phyloP scores from a whole-genome alignment of 176 grass and related monocot genomes.

The Microstegium vimineum region DNA sequence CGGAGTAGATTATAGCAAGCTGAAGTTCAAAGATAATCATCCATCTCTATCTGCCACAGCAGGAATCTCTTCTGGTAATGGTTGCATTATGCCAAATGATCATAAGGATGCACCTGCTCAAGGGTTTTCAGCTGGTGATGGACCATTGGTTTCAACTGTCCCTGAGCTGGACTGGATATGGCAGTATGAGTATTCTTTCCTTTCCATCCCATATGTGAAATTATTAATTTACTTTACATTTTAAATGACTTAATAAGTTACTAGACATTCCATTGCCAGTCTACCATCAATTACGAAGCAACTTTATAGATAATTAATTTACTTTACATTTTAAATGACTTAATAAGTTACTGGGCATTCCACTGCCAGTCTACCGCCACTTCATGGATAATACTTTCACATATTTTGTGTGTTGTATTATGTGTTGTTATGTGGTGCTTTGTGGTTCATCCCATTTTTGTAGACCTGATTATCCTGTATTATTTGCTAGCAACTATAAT shows the following conservation, averaged over 20 bases:
- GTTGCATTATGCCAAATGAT: conserved; percentile 19
- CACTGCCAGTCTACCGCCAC: not conserved
- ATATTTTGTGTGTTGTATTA: not conserved
- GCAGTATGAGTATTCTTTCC: conserved; percentile 65
- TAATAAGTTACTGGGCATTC: not conserved
- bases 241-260: not conserved
- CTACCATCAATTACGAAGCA: not conserved
- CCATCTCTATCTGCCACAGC: not conserved
- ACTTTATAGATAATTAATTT: conserved; percentile 19
- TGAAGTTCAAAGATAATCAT: conserved; percentile 24
- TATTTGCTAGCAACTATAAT: conserved; percentile 7
- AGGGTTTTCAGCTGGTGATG: conserved; percentile 29
- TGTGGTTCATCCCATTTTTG: not conserved
- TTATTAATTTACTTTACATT: conserved; percentile 26
- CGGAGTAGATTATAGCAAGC: not conserved
- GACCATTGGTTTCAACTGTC: conserved; percentile 48
- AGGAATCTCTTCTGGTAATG: not conserved
- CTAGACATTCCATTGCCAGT: not conserved
- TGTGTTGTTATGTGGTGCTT: not conserved
- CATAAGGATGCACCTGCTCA: conserved; percentile 30
- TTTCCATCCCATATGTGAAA: not conserved
- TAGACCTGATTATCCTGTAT: not conserved
- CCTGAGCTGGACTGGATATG: conserved; percentile 77
- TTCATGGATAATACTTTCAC: conserved; percentile 11
- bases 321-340: conserved; percentile 13